Base-by-base conservation (phyloP, 306 rosid genomes). In the Corylus heterophylla region DNA sequence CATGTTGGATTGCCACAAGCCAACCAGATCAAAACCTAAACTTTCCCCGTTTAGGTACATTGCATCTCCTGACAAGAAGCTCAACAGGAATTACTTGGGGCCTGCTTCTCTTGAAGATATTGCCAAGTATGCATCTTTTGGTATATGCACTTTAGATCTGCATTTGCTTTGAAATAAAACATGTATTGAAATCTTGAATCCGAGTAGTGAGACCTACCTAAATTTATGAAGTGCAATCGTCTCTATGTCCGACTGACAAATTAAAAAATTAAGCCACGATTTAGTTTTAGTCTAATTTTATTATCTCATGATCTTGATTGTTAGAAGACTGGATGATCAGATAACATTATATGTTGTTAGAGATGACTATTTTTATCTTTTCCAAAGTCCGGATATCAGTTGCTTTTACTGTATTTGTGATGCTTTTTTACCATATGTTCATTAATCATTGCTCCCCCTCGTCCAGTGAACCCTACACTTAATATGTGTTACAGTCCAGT, bases 31-130 rank as follows among this genome's bases (percentile, higher is more conserved):
- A 59, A 8, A 68, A 39, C 82, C 73, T 81, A 58, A 75, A 48
- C 55, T 73, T 35, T 59, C 82, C 18, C 69, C 74, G 64, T 75
- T 22, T 83, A 95, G 98, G 82, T 95, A 92, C 79, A 89, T 95
- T 81, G 98, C 94, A 56, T 89, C 98, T 73, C 83, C 98, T 13
- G 87, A 95, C 87, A 90, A 87, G 82, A 88, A 82, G 68, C 61
- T 39, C 50, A 95, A 95, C 66, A 69, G 45, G 70, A 95, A 95
- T 84, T 92, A 91, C 84, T 85, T 95, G 85, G 98, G 98, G 18
- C 97, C 96, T 78, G 94, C 98, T 16, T 87, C 97, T 31, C 54
- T 82, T 54, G 92, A 89, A 80, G 94, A 88, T 13, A 89, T 91
- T 64, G 96, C 98, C 6, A 89, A 88, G 98, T 95, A 85, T 68